Conservation (phyloP, 1,284 basidiomycete species). For the Moesziomyces parantarcticus region DNA sequence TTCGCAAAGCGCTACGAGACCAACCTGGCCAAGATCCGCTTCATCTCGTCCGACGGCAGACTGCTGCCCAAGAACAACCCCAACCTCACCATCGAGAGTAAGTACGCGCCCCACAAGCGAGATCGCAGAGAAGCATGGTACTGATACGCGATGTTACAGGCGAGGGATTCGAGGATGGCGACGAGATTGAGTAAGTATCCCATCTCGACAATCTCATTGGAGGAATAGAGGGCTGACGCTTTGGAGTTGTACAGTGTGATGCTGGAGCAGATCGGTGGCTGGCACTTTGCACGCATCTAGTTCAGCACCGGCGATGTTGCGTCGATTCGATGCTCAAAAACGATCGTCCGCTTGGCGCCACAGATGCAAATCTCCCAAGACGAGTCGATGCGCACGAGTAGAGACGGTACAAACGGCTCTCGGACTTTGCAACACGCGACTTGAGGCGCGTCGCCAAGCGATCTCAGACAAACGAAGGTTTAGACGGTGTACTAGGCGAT, state of each 20-base stretch:
- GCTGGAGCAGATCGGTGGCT: slow-evolving; percentile 37
- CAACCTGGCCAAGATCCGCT: slow-evolving; percentile 9
- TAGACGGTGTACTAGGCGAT: too few relatives aligned
- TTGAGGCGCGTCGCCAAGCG: too few relatives aligned
- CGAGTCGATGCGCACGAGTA: too few relatives aligned
- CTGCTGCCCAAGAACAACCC: slow-evolving; percentile 9
- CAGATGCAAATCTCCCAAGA: too few relatives aligned
- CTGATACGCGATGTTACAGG: background rate
- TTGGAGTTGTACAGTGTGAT: slow-evolving; percentile 3
- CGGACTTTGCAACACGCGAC: too few relatives aligned
- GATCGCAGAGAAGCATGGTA: background rate
- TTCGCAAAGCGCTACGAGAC: slow-evolving; percentile 1
- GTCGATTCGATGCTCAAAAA: too few relatives aligned
- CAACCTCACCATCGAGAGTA: slow-evolving; percentile 4
- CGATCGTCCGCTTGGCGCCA: too few relatives aligned
- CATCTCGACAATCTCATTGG: background rate
- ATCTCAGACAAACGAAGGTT: too few relatives aligned
- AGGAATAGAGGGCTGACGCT: background rate
- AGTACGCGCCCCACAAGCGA: background rate
- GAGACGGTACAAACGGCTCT: too few relatives aligned
- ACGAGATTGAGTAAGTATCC: slow-evolving; percentile 28
- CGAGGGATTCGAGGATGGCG: slow-evolving; percentile 14
- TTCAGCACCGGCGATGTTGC: background rate
- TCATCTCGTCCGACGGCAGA: slow-evolving; percentile 10
- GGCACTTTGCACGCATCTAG: background rate